phyloP scores from a whole-genome alignment of 2,329 filamentous ascomycete species.

The Nannizziopsis arthrosporioides region DNA sequence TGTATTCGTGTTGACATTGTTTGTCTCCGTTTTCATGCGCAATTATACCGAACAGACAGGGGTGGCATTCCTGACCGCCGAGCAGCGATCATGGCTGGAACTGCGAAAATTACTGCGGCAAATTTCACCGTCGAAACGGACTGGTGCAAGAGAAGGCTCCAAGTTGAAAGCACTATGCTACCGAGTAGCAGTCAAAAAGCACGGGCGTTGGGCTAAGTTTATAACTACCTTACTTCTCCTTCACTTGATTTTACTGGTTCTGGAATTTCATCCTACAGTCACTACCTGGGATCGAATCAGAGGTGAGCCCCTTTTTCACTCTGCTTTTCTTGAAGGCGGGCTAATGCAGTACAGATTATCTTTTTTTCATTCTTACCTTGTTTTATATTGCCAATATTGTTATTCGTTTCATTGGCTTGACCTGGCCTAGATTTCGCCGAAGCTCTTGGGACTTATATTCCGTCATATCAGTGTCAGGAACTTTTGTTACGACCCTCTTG shows the following conservation, averaged over 20 bases:
- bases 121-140: slow-evolving; percentile 87
- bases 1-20: slow-evolving; percentile 91
- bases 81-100: slow-evolving; percentile 95
- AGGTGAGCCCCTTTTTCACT: slow-evolving; percentile 27
- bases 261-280: slow-evolving; percentile 74
- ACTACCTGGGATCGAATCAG: slow-evolving; percentile 57
- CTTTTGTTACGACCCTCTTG: slow-evolving; percentile 71
- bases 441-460: slow-evolving; percentile 96
- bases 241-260: slow-evolving; percentile 69
- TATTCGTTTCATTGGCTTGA: slow-evolving; percentile 75
- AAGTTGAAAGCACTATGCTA: slow-evolving; percentile 91
- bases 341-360: slow-evolving; percentile 39
- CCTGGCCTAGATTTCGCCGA: slow-evolving; percentile 80
- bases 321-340: neutral
- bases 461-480: slow-evolving; percentile 63
- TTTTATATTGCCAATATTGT: slow-evolving; percentile 73
- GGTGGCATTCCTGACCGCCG: slow-evolving; percentile 86
- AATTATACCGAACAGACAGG: slow-evolving; percentile 99
- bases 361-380: slow-evolving; percentile 72
- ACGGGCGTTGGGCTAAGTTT: slow-evolving; percentile 76
- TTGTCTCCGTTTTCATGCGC: slow-evolving; percentile 98
- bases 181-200: slow-evolving; percentile 83
- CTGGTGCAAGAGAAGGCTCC: slow-evolving; percentile 62
- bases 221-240: slow-evolving; percentile 70
- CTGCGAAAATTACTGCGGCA: slow-evolving; percentile 82